A percentile compares a stretch with the other conserved stretches of the same genome.
phyloP scores from a whole-genome alignment of 192 early-diverging fungal species.

The Entophlyctis helioformis region DNA sequence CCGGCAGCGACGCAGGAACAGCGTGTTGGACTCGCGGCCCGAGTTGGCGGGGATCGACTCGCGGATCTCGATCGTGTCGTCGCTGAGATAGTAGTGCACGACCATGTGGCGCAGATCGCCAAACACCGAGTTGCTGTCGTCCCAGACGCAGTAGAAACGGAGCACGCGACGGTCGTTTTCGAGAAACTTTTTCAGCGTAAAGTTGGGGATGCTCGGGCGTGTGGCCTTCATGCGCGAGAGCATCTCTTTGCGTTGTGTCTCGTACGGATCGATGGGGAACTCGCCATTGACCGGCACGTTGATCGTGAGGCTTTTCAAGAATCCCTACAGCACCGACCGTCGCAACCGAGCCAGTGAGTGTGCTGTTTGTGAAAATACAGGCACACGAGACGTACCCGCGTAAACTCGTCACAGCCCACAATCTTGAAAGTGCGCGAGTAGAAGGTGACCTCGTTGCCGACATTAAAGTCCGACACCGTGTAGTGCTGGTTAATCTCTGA shows the following conservation, averaged over 20 bases:
- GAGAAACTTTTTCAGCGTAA: slow-evolving; percentile 43
- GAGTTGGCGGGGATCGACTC: slow-evolving; percentile 41
- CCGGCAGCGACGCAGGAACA: slow-evolving; percentile 33
- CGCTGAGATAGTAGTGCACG: slow-evolving; percentile 47
- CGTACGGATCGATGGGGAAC: slow-evolving; percentile 44
- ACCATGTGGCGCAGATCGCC: slow-evolving; percentile 47
- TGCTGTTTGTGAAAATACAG: no score
- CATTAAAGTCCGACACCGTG: slow-evolving; percentile 41
- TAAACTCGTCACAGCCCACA: slow-evolving; percentile 49
- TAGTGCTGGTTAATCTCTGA: slow-evolving; percentile 32
- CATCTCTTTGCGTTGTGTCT: slow-evolving; percentile 27
- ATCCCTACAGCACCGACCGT: no score
- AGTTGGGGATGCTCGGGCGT: slow-evolving; percentile 23
- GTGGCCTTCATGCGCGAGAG: slow-evolving; percentile 35
- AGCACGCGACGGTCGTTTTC: slow-evolving; percentile 50
- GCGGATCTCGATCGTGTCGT: slow-evolving; percentile 47
- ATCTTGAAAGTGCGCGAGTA: slow-evolving; percentile 49
- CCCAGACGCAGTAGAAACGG: slow-evolving; percentile 54
- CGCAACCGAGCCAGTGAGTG: no score
- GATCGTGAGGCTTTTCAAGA: slow-evolving; percentile 15
- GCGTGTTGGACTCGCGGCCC: slow-evolving; percentile 40
- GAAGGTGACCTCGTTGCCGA: slow-evolving; percentile 40
- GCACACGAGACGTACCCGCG: slow-evolving; percentile 21
- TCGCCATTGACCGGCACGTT: slow-evolving; percentile 17
- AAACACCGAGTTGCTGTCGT: slow-evolving; percentile 42